Evolutionary conservation across 176 grass and related monocot species (phyloP).

Genomic region (maize (Zea mays)): Zm-B73-REFERENCE-NAM-5.0 NC_050100.1:87155001-87155500

Average conservation of each 20-base stretch:
- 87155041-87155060: no score
- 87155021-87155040: no score
- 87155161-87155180: no score
- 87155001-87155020: no score
- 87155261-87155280: conserved; percentile 10
- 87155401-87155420: conserved; percentile 16
- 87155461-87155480: conserved; percentile 33
- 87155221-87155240: conserved; percentile 13
- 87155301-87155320: conserved; percentile 7
- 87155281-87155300: conserved; percentile 1
- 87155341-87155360: conserved; percentile 50
- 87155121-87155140: no score
- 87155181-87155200: no score
- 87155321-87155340: conserved; percentile 42
- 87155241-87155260: not conserved
- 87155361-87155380: conserved; percentile 53
- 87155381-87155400: conserved; percentile 53
- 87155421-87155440: not conserved
- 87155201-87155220: not conserved
- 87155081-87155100: no score
- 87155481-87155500: conserved; percentile 32
- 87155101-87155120: no score
- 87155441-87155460: conserved; percentile 4
- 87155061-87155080: no score
- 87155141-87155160: no score